Evolutionary conservation across 2,329 filamentous ascomycete species (phyloP).

Genomic region (Hypoxylon sp.): DNA sequence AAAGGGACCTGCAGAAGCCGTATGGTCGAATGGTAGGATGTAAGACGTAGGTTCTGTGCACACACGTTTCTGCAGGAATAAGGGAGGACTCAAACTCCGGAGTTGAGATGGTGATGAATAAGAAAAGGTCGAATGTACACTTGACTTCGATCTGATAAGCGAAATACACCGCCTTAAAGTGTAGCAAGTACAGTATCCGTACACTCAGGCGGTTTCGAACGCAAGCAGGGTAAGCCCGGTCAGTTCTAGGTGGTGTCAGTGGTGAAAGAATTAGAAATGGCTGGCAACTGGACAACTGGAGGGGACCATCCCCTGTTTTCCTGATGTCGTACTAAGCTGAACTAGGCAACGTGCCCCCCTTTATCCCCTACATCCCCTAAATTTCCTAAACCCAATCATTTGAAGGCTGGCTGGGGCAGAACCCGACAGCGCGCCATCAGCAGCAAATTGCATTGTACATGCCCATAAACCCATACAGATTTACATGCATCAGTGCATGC

Average conservation of each 20-base stretch:
- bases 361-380: slow-evolving; percentile 46
- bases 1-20: slow-evolving; percentile 30
- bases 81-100: slow-evolving; percentile 29
- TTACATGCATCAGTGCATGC: not conserved
- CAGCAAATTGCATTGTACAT: slow-evolving; percentile 29
- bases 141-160: not conserved
- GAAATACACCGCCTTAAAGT: slow-evolving; percentile 12
- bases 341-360: slow-evolving; percentile 45
- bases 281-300: slow-evolving; percentile 24
- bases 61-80: slow-evolving; percentile 39
- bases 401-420: slow-evolving; percentile 34
- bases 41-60: slow-evolving; percentile 14
- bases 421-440: slow-evolving; percentile 20
- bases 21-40: slow-evolving; percentile 15
- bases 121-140: slow-evolving; percentile 22
- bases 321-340: slow-evolving; percentile 34
- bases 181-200: slow-evolving; percentile 17
- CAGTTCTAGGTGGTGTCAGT: not conserved
- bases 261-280: slow-evolving; percentile 39
- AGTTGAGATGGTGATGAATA: slow-evolving; percentile 6
- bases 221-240: slow-evolving; percentile 29
- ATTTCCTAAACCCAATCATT: slow-evolving; percentile 18
- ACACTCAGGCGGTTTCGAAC: slow-evolving; percentile 20
- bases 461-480: slow-evolving; percentile 3
- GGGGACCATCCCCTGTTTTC: slow-evolving; percentile 41